Conservation (phyloP, 2,329 filamentous ascomycete species). For the Xylaria polymorpha region DNA sequence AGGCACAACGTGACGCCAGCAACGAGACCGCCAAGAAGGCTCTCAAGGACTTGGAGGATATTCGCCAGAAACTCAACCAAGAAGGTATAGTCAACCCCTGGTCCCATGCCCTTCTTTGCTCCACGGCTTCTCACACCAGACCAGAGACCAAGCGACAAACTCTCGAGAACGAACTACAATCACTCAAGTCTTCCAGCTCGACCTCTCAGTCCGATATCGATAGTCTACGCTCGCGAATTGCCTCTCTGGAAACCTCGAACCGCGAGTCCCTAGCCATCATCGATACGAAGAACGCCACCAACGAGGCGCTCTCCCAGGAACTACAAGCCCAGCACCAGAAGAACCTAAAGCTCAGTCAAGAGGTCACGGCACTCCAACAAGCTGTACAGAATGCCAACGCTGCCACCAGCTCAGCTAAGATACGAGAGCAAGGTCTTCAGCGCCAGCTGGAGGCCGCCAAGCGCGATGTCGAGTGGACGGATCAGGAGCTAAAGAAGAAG, state of each 20-base stretch:
- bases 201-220: conserved; percentile 80
- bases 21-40: conserved; percentile 86
- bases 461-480: conserved; percentile 92
- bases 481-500: conserved; percentile 91
- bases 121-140: conserved; percentile 33
- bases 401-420: conserved; percentile 82
- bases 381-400: conserved; percentile 84
- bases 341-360: conserved; percentile 82
- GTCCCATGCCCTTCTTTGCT: background rate
- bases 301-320: conserved; percentile 87
- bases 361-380: conserved; percentile 85
- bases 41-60: conserved; percentile 82
- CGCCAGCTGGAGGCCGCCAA: conserved; percentile 91
- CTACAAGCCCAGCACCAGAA: conserved; percentile 90
- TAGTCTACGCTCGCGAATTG: conserved; percentile 82
- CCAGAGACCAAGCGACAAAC: conserved; percentile 80
- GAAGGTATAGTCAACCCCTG: conserved; percentile 70
- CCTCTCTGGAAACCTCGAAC: conserved; percentile 89
- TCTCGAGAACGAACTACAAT: conserved; percentile 84
- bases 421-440: conserved; percentile 88
- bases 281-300: conserved; percentile 87
- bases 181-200: conserved; percentile 78
- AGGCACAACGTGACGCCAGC: conserved; percentile 83
- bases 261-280: conserved; percentile 89
- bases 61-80: conserved; percentile 82